Evolutionary conservation across 2,329 filamentous ascomycete species (phyloP), one percentile per base, ranked within the genome.

Genomic region (Monosporascus sp.): DNA sequence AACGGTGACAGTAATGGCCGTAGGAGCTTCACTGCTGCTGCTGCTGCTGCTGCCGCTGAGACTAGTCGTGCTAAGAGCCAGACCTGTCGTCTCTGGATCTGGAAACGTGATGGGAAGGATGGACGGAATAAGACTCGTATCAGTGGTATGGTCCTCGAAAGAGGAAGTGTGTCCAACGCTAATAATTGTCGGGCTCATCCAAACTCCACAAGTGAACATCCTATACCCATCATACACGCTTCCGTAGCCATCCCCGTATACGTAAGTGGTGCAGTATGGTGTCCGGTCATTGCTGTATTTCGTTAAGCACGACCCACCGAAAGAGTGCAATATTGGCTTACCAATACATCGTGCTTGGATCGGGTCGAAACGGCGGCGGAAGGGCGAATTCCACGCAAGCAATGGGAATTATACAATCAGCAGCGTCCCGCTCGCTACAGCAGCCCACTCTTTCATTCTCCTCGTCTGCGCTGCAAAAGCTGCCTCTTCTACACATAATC

Each of bases 351-450:
- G 65, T 66, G 44, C 53, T 49, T 5, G 57, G 16, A 57, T 61
- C 58, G 26, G 51, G 43, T 56, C 17, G 53, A 24, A 31, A 38
- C 14, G 48, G 17, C 14, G 48, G 17, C 22, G 56, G 55, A 41
- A 17, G 49, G 14, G 49, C 59, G 9, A 61, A 61, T 22, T 66
- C 64, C 11, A 69, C 40, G 45, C 66, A 69, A n/a, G 59, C 50
- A 14, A 65, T 68, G 24, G 65, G 59, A 27, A 69, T 52, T 48
- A 45, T 60, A 52, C 66, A 68, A 48, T 56, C 47, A 26, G 52
- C 56, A 36, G 54, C 55, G 40, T 64, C 61, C 11, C 45, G 26
- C 34, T 53, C 58, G 6, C 51, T 62, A 51, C 66, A 69, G 49
- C 66, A 69, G 43, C 66, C 66, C 24, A 66, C 65, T 8, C 58